These are phyloP conservation scores for Hypoxylon sp. DNA, from an alignment of 2,329 filamentous ascomycete genomes.

Conservation along the genomic window DNA sequence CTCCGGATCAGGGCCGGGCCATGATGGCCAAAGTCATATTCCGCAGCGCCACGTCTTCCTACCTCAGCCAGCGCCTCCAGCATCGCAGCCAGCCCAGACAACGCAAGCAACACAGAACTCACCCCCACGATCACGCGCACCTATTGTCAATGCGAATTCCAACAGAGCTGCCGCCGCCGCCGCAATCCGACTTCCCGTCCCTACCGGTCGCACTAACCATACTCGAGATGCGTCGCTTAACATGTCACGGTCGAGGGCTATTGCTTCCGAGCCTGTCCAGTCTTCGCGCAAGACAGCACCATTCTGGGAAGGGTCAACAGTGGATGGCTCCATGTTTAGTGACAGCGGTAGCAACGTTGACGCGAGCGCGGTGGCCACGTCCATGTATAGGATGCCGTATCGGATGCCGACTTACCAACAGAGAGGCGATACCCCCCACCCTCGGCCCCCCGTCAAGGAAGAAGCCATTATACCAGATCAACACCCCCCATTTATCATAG, in stretches of 20 bases:
- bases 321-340: conserved; percentile 55
- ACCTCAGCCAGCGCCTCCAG: conserved; percentile 39
- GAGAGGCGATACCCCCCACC: conserved; percentile 49
- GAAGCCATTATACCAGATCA: conserved; percentile 41
- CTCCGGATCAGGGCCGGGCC: conserved; percentile 40
- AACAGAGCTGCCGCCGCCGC: conserved; percentile 46
- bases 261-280: conserved; percentile 49
- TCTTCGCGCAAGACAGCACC: conserved; percentile 46
- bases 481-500: conserved; percentile 50
- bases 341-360: conserved; percentile 55
- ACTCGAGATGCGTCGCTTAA: conserved; percentile 49
- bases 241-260: conserved; percentile 43
- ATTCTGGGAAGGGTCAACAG: conserved; percentile 56
- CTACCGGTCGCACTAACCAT: conserved; percentile 45
- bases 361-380: conserved; percentile 44
- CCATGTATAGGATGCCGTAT: conserved; percentile 45
- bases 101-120: conserved; percentile 41
- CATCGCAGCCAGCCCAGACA: conserved; percentile 38
- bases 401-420: conserved; percentile 47
- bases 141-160: conserved; percentile 52
- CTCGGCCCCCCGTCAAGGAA: conserved; percentile 45
- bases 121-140: conserved; percentile 50
- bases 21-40: conserved; percentile 45
- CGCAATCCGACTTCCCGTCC: conserved; percentile 45
- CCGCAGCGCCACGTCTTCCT: conserved; percentile 48